Percentiles rank a stretch among this genome's conserved stretches.
Conservation (phyloP, 768 basidiomycete species). For the Leccinellum luteum region DNA sequence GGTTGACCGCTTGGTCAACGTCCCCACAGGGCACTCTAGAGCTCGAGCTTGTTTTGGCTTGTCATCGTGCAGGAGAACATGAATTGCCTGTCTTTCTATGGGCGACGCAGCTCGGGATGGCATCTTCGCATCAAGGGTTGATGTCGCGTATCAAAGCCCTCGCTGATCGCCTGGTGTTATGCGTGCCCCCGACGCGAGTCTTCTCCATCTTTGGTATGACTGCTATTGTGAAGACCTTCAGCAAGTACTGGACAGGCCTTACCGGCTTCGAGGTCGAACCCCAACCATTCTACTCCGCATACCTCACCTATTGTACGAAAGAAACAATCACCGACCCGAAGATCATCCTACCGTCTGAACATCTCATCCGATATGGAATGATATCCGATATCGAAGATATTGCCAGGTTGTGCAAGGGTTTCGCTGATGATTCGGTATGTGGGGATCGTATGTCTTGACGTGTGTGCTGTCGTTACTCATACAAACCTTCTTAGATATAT, state of each 20-base stretch:
- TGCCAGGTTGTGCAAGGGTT: constrained; percentile 47
- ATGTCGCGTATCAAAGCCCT: constrained; percentile 36
- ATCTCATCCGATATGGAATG: constrained; percentile 39
- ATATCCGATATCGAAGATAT: constrained; percentile 38
- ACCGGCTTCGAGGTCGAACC: constrained; percentile 38
- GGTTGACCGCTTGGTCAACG: constrained; percentile 49
- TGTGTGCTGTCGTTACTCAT: constrained; percentile 2
- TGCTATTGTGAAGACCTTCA: constrained; percentile 41
- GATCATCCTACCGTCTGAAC: constrained; percentile 29
- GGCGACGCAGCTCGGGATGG: constrained; percentile 32
- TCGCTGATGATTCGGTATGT: constrained; percentile 52
- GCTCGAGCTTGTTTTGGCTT: constrained; percentile 47
- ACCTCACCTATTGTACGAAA: constrained; percentile 42
- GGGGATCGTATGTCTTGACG: neutral
- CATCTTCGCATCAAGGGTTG: constrained; percentile 29
- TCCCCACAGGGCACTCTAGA: constrained; percentile 28
- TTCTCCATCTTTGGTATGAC: constrained; percentile 52
- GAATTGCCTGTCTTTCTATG: constrained; percentile 55
- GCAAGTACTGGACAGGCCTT: constrained; percentile 41
- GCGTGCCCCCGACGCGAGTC: constrained; percentile 43
- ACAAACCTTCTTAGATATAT: constrained; percentile 34
- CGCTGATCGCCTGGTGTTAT: constrained; percentile 35
- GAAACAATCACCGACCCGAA: constrained; percentile 34
- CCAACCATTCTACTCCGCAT: constrained; percentile 51
- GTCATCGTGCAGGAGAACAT: constrained; percentile 42